Evolutionary conservation across 108 stramenopile genomes (phyloP).

Genomic region (Parmales sp.): DNA sequence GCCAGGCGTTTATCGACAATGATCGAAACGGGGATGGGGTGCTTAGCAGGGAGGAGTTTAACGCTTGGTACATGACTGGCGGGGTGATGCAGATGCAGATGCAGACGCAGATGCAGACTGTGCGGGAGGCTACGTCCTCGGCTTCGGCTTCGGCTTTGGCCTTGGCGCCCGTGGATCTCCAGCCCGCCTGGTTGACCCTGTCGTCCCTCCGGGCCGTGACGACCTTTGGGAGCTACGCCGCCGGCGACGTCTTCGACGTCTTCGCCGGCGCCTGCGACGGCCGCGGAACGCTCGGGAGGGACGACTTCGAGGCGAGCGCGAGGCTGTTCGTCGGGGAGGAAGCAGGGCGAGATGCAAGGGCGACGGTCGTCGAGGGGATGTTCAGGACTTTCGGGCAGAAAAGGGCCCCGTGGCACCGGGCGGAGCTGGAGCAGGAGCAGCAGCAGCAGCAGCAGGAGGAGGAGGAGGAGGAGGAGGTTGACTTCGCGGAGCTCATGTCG

Average conservation of each 20-base stretch:
- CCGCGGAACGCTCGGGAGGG: constrained; percentile 3
- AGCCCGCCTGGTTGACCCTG: not conserved
- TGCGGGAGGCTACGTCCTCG: not conserved
- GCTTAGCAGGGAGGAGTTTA: constrained; percentile 17
- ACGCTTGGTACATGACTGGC: constrained; percentile 18
- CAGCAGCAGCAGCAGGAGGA: no score
- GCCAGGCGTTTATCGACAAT: constrained; percentile 14
- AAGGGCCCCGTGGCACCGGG: no score
- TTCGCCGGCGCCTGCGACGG: constrained; percentile 11
- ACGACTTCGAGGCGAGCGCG: constrained; percentile 11
- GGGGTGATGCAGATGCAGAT: not conserved
- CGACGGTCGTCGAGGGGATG: no score
- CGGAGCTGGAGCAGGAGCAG: no score
- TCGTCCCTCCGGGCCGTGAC: constrained; percentile 12
- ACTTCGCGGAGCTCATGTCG: constrained; percentile 12
- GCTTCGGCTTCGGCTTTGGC: no score
- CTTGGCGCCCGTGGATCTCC: not conserved
- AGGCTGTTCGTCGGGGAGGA: constrained; percentile 7
- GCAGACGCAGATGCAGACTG: not conserved
- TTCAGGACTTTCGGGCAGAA: no score
- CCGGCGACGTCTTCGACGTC: constrained; percentile 17
- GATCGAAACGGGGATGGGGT: constrained; percentile 9
- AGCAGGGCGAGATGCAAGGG: no score
- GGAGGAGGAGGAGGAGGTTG: constrained; percentile 6
- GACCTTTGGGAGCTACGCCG: constrained; percentile 10